Evolutionary conservation across 106 monocot genomes (phyloP), one percentile per base, ranked within the genome.

Genomic region (Phalaenopsis aphrodite): DNA sequence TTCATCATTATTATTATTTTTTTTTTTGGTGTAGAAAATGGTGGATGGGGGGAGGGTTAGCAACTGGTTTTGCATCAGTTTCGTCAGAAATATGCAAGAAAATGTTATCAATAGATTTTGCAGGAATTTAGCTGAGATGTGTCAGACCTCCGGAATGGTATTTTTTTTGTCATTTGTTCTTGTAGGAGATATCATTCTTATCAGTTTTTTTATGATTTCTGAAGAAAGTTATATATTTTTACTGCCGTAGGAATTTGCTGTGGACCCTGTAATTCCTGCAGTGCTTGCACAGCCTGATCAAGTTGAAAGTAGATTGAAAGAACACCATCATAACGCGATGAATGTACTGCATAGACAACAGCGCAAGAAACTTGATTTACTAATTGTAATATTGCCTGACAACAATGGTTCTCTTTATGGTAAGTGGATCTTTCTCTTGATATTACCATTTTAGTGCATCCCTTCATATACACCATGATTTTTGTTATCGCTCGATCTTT

Each of bases 331-430:
- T 58, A 83, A 92, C 65, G 88, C 86, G 24, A 85, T 89, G 87
- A 87, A 30, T 42, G 48, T 75, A 45, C 77, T 89, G 9, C 87
- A 55, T 57, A 85, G 78, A 3, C 81, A 80, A 57, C 78, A 55
- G 8, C 30, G 30, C 30, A 84, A 69, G 55, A 86, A 90, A 69
- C 88, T 92, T 23, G 90, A 92, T 83, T 77, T 90, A 75, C 86
- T 92, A 39, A 83, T 92, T 79, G 92, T 84, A 3, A 88, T 92
- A 61, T 84, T 92, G 72, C 92, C 92, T 30, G 86, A 90, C 19
- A 89, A 85, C 48, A 92, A 92, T 83, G 90, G 92, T 64, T 81
- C 87, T 80, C 88, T 92, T 42, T 92, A 92, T 83, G 92, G 92
- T 90, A 88, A 41, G 15, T 42, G 5, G 42, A 4, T 78, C 18